A percentile compares a stretch with the other conserved stretches of the same genome.
These are phyloP conservation scores for Didymella sp. DNA, from an alignment of 2,329 filamentous ascomycete genomes.

Conservation along the genomic window DNA sequence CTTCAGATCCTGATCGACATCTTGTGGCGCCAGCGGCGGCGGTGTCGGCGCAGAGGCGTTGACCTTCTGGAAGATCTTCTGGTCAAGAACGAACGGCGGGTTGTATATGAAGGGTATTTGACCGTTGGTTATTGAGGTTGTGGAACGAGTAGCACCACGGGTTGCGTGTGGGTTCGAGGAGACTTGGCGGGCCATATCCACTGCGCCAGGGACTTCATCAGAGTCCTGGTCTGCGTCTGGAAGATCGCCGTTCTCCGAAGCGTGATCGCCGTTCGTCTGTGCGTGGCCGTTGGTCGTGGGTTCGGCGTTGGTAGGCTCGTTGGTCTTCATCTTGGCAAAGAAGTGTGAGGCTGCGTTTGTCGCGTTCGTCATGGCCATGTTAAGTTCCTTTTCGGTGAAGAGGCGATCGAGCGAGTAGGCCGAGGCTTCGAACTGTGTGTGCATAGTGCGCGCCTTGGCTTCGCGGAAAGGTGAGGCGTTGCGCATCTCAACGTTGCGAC, in stretches of 20 bases:
- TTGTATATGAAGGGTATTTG: slow-evolving; percentile 53
- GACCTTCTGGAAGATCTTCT: slow-evolving; percentile 55
- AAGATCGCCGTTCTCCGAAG: slow-evolving; percentile 45
- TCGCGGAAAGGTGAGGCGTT: slow-evolving; percentile 59
- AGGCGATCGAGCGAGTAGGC: slow-evolving; percentile 68
- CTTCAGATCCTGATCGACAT: slow-evolving; percentile 58
- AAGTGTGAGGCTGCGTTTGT: slow-evolving; percentile 64
- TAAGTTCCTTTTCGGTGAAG: slow-evolving; percentile 72
- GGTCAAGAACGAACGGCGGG: slow-evolving; percentile 54
- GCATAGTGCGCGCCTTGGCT: slow-evolving; percentile 59
- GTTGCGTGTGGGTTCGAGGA: slow-evolving; percentile 65
- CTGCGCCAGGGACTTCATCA: slow-evolving; percentile 52
- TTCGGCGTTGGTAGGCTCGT: slow-evolving; percentile 38
- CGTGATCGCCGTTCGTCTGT: slow-evolving; percentile 47
- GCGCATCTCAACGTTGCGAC: slow-evolving; percentile 57
- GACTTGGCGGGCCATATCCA: slow-evolving; percentile 67
- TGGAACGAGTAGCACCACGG: slow-evolving; percentile 59
- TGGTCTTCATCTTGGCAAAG: slow-evolving; percentile 62
- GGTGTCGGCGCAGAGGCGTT: slow-evolving; percentile 59
- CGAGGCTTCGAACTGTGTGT: slow-evolving; percentile 64
- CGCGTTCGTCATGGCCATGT: slow-evolving; percentile 66
- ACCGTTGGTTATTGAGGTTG: slow-evolving; percentile 54
- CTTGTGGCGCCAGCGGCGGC: slow-evolving; percentile 51
- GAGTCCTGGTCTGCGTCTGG: slow-evolving; percentile 50
- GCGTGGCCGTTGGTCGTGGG: slow-evolving; percentile 39